Conservation (phyloP, 208 protist genomes). For the Wallacemonas rigidus region DNA sequence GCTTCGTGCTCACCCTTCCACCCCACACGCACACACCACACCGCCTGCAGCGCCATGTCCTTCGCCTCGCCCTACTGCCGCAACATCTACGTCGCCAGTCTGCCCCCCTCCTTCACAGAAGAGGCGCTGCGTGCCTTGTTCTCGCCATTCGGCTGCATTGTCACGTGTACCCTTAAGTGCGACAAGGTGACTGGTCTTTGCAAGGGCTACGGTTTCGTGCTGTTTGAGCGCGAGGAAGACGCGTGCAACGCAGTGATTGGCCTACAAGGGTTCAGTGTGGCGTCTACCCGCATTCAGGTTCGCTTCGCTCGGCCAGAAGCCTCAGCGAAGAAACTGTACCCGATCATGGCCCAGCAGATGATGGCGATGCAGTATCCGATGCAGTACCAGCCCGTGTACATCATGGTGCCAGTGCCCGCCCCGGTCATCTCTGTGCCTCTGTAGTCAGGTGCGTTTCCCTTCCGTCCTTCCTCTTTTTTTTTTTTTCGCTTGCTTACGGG, state of each 20-base stretch:
- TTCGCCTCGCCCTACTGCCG: constrained; percentile 58
- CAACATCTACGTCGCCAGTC: constrained; percentile 89
- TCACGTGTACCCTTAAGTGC: constrained; percentile 73
- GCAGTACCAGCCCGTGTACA: constrained; percentile 47
- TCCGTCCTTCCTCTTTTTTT: constrained; percentile 20
- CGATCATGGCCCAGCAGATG: constrained; percentile 63
- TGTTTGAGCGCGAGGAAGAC: constrained; percentile 71
- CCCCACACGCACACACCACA: not conserved
- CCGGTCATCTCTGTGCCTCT: constrained; percentile 31
- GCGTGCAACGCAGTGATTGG: constrained; percentile 60
- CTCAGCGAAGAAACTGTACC: constrained; percentile 73
- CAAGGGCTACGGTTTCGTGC: constrained; percentile 88
- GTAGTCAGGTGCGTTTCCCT: constrained; percentile 7
- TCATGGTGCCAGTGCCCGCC: constrained; percentile 41
- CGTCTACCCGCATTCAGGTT: constrained; percentile 78
- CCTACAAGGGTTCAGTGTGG: constrained; percentile 63
- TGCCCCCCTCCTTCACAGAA: constrained; percentile 73
- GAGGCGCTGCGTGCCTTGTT: constrained; percentile 74
- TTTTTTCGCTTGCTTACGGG: constrained; percentile 19
- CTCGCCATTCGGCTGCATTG: constrained; percentile 61
- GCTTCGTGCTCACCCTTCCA: not conserved
- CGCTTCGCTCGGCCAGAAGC: constrained; percentile 77
- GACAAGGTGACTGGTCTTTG: constrained; percentile 59
- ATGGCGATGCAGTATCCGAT: constrained; percentile 20
- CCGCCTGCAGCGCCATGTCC: constrained; percentile 29